Base-by-base conservation (phyloP, 257 asterid genomes). In the Solanum chaucha region DNA sequence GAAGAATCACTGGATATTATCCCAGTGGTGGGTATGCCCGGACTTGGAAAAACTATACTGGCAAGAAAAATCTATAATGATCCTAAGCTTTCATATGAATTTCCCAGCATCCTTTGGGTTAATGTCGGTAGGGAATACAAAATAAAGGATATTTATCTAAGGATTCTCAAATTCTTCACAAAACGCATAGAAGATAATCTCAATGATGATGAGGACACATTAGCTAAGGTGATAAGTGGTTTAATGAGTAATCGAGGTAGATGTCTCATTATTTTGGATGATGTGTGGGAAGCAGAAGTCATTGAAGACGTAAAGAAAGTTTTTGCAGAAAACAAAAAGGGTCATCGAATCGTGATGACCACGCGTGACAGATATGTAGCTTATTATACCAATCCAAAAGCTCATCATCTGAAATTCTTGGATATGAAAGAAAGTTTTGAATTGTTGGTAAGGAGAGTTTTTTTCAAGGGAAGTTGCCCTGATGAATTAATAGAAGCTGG, bases 401-500 rank as follows among this genome's bases (percentile, higher is more conserved):
- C 32, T 30, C 32, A 30, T 30, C 3, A 30, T 30, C 30, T 28
- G 22, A 67, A 67, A 28, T 67, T 67, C 7, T 67, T 67, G 38
- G 3, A 0, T 32, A 3, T 3, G 5, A 1, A 5, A 0, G 94
- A 90, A 83, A 91, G 96, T 40, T 87, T 86, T 59, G 58, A 75
- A 90, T 91, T 93, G 55, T 91, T 93, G 10, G 24, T 19, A 24
- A 88, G 7, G 77, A 93, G 89, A 77, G 93, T 88, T 30, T 91
- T 91, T 71, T 90, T 92, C 32, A 80, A 22, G 51, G 28, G 67
- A 0, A 41, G 20, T 2, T 89, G 85, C 44, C 93, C 90, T 10
- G 1, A 7, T 0, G 92, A 89, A 8, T 74, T 92, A 32, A 3
- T 0, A 0, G 35, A 32, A 32, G 5, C 3, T 22, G 94, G 92